Evolutionary conservation across 106 monocot species (phyloP), one percentile per base, ranked within the genome.

Genomic region (Dactylorhiza incarnata): DNA sequence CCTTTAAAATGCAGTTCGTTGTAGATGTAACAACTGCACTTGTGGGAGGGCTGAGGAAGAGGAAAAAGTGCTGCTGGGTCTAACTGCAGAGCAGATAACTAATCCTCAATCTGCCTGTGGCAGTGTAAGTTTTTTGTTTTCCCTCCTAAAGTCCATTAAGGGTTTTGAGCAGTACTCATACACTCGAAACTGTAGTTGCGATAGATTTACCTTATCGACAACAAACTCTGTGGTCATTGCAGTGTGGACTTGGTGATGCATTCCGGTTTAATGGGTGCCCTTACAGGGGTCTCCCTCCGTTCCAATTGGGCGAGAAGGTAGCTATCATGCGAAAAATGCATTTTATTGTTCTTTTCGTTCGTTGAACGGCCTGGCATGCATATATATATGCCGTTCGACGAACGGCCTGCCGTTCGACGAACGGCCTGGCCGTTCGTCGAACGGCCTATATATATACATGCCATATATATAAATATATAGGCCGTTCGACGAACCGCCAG

Each of bases 211-310:
- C 29, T 2, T 63, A 24, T 63, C 25, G 12, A 25, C 24, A 2
- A 9, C 63, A 63, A 10, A 63, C 24, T 63, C 9, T 63, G 29
- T 29, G 24, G 65, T 58, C 22, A n/a, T 74, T 88, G 75, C 79
- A 95, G 92, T 96, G 95, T 83, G 93, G 91, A 26, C 89, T 97
- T 67, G 96, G 96, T 13, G 91, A 97, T 86, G 96, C 96, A 25
- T 97, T 97, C 72, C 70, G 96, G 16, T 94, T 93, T 24, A 65
- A 86, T 50, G 81, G 81, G 15, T 94, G 96, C 76, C 96, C 93
- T 68, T 97, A 93, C 81, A 91, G 80, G 78, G 97, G 97, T 62
- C 86, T 97, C 24, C 91, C 95, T 74, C 82, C 91, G 37, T 95
- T 95, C 81, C 91, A 91, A 73, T 62, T 82, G 44, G 94, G 94